These are phyloP conservation scores for Phytopythium delawarense DNA, from an alignment of 352 stramenopile species.

Conservation along the genomic window DNA sequence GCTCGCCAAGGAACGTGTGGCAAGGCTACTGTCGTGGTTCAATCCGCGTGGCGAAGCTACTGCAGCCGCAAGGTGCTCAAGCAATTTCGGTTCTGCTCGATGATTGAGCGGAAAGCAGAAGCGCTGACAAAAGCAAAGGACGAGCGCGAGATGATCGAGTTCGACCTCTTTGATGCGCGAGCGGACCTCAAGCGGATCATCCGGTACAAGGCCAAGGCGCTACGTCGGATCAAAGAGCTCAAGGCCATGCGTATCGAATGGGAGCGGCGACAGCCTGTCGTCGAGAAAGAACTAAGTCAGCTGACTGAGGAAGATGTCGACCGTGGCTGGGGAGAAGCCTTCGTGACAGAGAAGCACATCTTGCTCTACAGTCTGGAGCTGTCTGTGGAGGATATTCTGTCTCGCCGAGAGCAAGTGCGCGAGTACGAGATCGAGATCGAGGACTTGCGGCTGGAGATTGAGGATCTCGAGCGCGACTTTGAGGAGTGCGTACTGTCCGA, in stretches of 20 bases:
- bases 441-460: slow-evolving; percentile 59
- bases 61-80: slow-evolving; percentile 50
- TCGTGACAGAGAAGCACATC: slow-evolving; percentile 72
- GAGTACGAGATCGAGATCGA: slow-evolving; percentile 76
- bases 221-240: slow-evolving; percentile 68
- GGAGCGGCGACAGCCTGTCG: slow-evolving; percentile 64
- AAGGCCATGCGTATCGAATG: slow-evolving; percentile 79
- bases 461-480: slow-evolving; percentile 76
- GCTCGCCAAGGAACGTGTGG: slow-evolving; percentile 38
- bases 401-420: slow-evolving; percentile 48
- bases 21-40: slow-evolving; percentile 54
- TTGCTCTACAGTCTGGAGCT: slow-evolving; percentile 64
- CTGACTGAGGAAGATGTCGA: slow-evolving; percentile 71
- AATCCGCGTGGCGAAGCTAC: slow-evolving; percentile 68
- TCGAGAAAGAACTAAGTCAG: slow-evolving; percentile 63
- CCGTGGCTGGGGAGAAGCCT: slow-evolving; percentile 73
- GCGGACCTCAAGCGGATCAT: slow-evolving; percentile 61
- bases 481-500: slow-evolving; percentile 66
- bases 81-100: slow-evolving; percentile 64
- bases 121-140: slow-evolving; percentile 52
- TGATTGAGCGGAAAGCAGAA: slow-evolving; percentile 58
- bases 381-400: slow-evolving; percentile 74
- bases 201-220: slow-evolving; percentile 70
- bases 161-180: slow-evolving; percentile 62
- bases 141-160: slow-evolving; percentile 61